Evolutionary conservation across 345 rosid species (phyloP).

Genomic region (Brassica incana): DNA sequence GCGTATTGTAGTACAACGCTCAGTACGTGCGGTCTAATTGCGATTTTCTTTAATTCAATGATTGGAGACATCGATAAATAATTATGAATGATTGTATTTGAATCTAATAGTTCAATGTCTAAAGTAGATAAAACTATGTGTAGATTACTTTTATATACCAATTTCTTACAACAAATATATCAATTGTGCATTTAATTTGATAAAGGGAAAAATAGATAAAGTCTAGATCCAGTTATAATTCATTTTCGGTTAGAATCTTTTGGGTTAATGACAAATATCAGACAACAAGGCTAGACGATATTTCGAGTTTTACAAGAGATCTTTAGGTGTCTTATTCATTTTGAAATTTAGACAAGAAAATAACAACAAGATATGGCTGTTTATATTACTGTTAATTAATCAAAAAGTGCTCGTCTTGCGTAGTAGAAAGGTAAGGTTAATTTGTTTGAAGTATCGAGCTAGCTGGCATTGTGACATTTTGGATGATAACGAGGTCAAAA

Average conservation of each 20-base stretch:
- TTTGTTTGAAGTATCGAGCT: slow-evolving; percentile 6
- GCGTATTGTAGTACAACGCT: not conserved
- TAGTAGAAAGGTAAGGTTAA: slow-evolving; percentile 15
- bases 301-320: slow-evolving; percentile 22
- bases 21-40: slow-evolving; percentile 22
- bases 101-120: not conserved
- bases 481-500: slow-evolving; percentile 36
- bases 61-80: not conserved
- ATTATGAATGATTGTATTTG: not conserved
- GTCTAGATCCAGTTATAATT: not conserved
- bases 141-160: not conserved
- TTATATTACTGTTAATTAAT: not conserved
- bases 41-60: not conserved
- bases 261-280: not conserved
- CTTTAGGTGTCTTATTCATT: slow-evolving; percentile 13
- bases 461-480: slow-evolving; percentile 36
- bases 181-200: not conserved
- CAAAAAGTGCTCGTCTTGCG: slow-evolving; percentile 3
- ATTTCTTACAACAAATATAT: not conserved
- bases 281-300: slow-evolving; percentile 7
- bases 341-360: slow-evolving; percentile 12
- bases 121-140: not conserved
- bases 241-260: slow-evolving; percentile 8
- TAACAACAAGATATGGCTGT: slow-evolving; percentile 23
- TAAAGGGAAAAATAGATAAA: not conserved